Evolutionary conservation across 1,284 basidiomycete genomes (phyloP), one percentile per base, ranked within the genome.

Genomic region (Ceratobasidium sp.): DNA sequence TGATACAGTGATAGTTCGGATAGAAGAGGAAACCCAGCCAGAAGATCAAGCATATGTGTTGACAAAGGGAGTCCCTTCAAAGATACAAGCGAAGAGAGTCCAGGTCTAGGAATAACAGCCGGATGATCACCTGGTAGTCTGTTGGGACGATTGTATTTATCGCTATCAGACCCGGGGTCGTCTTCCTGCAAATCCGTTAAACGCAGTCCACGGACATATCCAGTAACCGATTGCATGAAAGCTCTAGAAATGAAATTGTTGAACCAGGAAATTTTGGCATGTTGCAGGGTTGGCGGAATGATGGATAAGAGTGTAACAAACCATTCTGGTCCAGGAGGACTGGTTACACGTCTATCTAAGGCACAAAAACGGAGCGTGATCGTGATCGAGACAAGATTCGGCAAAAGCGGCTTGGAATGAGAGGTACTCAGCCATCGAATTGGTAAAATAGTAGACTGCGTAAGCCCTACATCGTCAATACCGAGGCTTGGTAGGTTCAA

Each of bases 201-300:
- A 23, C 18, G 26, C 7, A 69, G 23, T 10, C 26, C 46, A 28
- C 23, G 15, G 12, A 39, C n/a, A 51, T 26, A 69, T 6, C 26
- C n/a, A 49, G 49, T 49, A 28, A 69, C 46, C 15, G 51, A 33
- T 12, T 28, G 12, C 5, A 46, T 69, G 20, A 69, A 69, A 26
- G 53, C 15, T 12, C 51, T 23, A 3, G 67, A 69, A 2, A 51
- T 53, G 0, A 49, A 13, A 46, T 53, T 69, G 1, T 69, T 26
- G 7, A 18, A 51, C 67, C 67, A 69, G 23, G 12, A 12, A 12
- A 69, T 69, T 3, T 18, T 20, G 20, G 51, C 26, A 20, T 51
- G 46, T 33, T 49, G 67, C 23, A 69, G 46, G 18, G 67, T 69
- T 53, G 67, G 67, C 12, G 67, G 46, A n/a, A 69, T 69, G 9